These are phyloP conservation scores for Cyberlindnera subsufficiens DNA, from an alignment of 805 yeast species.

Conservation along the genomic window DNA sequence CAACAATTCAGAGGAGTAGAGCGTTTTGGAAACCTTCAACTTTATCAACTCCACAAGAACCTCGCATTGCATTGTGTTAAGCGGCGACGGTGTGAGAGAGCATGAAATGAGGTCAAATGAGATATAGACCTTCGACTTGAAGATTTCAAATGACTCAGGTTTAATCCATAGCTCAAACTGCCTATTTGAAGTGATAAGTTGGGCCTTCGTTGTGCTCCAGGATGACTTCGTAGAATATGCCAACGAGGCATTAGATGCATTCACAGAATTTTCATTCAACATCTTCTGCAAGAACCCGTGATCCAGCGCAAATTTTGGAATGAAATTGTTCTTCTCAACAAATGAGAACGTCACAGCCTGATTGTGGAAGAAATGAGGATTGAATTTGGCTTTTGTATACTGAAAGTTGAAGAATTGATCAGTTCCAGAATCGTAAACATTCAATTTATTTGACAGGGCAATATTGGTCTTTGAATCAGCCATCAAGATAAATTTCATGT, in stretches of 20 bases:
- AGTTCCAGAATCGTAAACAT: neutral
- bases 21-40: conserved; percentile 28
- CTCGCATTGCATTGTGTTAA: conserved; percentile 44
- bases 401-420: conserved; percentile 43
- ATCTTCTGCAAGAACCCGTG: conserved; percentile 22
- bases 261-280: conserved; percentile 20
- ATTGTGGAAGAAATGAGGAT: neutral
- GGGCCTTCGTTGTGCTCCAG: conserved; percentile 27
- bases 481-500: conserved; percentile 29
- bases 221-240: conserved; percentile 28
- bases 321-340: conserved; percentile 28
- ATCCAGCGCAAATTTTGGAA: conserved; percentile 27
- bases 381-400: conserved; percentile 23
- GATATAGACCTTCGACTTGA: conserved; percentile 30
- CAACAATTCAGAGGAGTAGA: conserved; percentile 51
- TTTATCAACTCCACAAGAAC: conserved; percentile 45
- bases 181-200: conserved; percentile 27
- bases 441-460: neutral
- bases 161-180: conserved; percentile 49
- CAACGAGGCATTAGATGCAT: conserved; percentile 26
- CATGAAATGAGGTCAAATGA: conserved; percentile 41
- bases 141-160: conserved; percentile 25
- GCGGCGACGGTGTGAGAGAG: conserved; percentile 27
- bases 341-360: neutral
- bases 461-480: conserved; percentile 20